phyloP scores from a whole-genome alignment of 208 protist genomes.

The Acanthamoeba divionensis region DNA sequence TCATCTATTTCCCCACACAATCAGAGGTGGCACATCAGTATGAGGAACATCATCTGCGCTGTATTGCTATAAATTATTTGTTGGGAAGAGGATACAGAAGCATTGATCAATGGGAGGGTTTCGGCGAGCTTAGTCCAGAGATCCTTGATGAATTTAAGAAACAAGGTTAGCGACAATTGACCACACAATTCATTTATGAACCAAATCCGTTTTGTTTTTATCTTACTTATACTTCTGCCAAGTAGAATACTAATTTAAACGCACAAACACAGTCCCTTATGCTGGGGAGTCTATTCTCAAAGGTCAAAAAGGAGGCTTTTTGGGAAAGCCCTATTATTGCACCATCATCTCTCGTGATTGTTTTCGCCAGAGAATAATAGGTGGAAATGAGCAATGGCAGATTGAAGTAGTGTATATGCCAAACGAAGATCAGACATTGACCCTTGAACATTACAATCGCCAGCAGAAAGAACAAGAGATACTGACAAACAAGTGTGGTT shows the following conservation, averaged over 20 bases:
- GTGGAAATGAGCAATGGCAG: slow-evolving; percentile 1
- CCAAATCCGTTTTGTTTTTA: too few relatives aligned
- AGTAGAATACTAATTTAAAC: background rate
- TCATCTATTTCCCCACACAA: too few relatives aligned
- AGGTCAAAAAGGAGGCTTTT: background rate
- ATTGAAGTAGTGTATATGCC: background rate
- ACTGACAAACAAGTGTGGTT: background rate
- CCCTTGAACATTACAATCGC: background rate
- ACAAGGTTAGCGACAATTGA: too few relatives aligned
- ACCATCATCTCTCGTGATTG: background rate
- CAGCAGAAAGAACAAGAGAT: background rate
- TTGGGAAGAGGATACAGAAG: background rate
- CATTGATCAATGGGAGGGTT: background rate
- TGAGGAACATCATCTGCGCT: slow-evolving; percentile 9
- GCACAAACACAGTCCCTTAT: background rate
- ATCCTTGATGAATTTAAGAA: slow-evolving; percentile 11
- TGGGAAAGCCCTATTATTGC: background rate
- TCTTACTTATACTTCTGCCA: background rate
- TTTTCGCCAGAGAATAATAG: background rate
- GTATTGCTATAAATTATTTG: slow-evolving; percentile 20
- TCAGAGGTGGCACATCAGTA: slow-evolving; percentile 42
- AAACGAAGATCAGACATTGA: background rate
- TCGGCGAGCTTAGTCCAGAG: slow-evolving; percentile 4
- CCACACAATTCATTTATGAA: too few relatives aligned
- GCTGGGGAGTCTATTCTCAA: background rate